Conservation (phyloP, 129 eudicot genomes). For the Arctium minus region DNA sequence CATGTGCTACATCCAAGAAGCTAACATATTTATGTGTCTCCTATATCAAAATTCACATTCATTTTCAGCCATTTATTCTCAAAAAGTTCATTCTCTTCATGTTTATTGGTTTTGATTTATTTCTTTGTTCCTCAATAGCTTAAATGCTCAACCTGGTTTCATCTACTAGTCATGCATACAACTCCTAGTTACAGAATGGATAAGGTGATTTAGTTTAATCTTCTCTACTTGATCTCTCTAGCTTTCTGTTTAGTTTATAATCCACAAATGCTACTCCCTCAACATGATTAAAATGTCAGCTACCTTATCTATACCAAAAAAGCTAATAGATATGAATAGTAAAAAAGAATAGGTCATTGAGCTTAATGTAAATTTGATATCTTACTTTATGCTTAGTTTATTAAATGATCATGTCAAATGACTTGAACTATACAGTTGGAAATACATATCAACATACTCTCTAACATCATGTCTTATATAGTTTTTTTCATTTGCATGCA, state of each 20-base stretch:
- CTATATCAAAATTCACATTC: not conserved
- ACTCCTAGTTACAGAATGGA: not conserved
- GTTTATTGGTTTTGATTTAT: not conserved
- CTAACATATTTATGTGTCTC: not conserved
- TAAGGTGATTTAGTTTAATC: not conserved
- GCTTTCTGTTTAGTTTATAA: not conserved
- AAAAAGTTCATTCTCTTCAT: not conserved
- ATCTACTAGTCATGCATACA: not conserved
- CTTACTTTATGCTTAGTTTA: not conserved
- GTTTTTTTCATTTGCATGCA: not conserved
- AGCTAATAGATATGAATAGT: not conserved
- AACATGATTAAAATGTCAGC: not conserved
- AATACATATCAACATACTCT: not conserved
- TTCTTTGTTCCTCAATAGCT: not conserved
- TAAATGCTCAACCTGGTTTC: not conserved
- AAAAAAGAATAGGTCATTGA: not conserved
- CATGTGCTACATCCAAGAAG: not conserved
- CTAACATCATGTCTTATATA: not conserved
- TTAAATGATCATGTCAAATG: not conserved
- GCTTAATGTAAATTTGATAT: not conserved
- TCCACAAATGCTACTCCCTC: not conserved
- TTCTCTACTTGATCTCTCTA: not conserved
- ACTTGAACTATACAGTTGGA: not conserved
- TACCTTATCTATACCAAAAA: not conserved
- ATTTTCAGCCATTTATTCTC: not conserved